Evolutionary conservation across 306 rosid species (phyloP), one percentile per base, ranked within the genome.

Genomic region (Pterocarpus macrocarpus): DNA sequence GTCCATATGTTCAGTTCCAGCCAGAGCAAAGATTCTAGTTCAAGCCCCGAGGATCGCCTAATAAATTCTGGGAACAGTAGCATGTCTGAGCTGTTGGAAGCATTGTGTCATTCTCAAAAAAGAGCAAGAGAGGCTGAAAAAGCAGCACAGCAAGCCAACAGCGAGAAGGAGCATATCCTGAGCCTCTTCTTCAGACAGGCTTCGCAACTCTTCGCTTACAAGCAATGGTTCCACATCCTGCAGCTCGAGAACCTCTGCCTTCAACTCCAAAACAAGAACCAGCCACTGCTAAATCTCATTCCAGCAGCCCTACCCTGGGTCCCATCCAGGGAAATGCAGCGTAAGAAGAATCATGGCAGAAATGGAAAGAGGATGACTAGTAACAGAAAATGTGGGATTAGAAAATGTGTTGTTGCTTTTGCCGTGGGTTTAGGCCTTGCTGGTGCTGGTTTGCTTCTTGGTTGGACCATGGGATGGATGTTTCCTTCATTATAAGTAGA

Each of bases 401-500:
- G 83, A 71, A 88, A 74, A 30, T 82, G 83, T 10, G 83, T 71
- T 16, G 80, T 92, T 68, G 97, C 92, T 41, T 84, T 94, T 50
- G 92, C 91, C 0, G 64, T 91, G 35, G 94, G 98, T 57, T 63
- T 94, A 79, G 94, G 98, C 66, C 96, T 94, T 49, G 94, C 89
- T 16, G 81, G 97, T 71, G 97, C 98, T 13, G 91, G 97, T 77
- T 87, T 94, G 88, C 90, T 94, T 82, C 96, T 94, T 65, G 98
- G 98, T 65, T 94, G 94, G 98, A 94, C 96, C 17, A 88, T 87
- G 90, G 97, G 98, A 43, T 94, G 94, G 92, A 85, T 92, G 94
- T 86, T 92, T 85, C 97, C 96, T 35, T 34, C 83, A 13, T 47
- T 71, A 70, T 91, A 78, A 76, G 67, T 32, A 3, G 4, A n/a